Evolutionary conservation across 1,139 yeast genomes (phyloP), one percentile per base, ranked within the genome.

Genomic region (Komagataea norvegica): DNA sequence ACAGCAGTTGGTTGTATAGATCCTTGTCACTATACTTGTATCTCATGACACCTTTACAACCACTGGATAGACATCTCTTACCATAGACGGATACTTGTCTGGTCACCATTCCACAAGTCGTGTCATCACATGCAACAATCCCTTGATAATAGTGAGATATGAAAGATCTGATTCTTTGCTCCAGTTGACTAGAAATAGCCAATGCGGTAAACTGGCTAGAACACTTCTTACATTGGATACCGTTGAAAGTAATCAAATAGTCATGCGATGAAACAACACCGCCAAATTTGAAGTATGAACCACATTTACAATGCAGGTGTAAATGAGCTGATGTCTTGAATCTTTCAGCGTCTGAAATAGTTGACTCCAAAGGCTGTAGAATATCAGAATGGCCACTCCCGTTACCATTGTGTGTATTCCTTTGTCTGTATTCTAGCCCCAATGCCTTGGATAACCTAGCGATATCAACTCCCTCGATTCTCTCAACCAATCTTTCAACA

Each of bases 81-180:
- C 96, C 97, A 54, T 86, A 88, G 3, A 89, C 96, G 11, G 91
- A 79, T 18, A 91, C 72, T 55, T 89, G 95, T 45, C 96, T 72
- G 0, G 97, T 89, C 16, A 72, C 70, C 38, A 76, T 68, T 8
- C 85, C 88, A 66, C 99, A 93, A 1, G 93, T 75, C 3, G 77
- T 60, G 51, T 89, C 96, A 56, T 84, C 93, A 62, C 99, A 93
- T 0, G 63, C 65, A 29, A 88, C 65, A 89, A 94, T 80, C 5
- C 91, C 93, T 14, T 85, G 79, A 56, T 93, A 93, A 60, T 89
- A 93, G 28, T 70, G 59, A 0, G 89, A 69, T 35, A 91, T 78
- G 48, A 80, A 86, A 6, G 67, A 62, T 41, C 97, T 70, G 22
- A 91, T 74, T 35, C 77, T 67, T 14, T 65, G 59, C 57, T 89